Percentiles rank a stretch among this genome's conserved stretches.
phyloP scores from a whole-genome alignment of 345 rosid genomes.

The Syzygium aqueum region DNA sequence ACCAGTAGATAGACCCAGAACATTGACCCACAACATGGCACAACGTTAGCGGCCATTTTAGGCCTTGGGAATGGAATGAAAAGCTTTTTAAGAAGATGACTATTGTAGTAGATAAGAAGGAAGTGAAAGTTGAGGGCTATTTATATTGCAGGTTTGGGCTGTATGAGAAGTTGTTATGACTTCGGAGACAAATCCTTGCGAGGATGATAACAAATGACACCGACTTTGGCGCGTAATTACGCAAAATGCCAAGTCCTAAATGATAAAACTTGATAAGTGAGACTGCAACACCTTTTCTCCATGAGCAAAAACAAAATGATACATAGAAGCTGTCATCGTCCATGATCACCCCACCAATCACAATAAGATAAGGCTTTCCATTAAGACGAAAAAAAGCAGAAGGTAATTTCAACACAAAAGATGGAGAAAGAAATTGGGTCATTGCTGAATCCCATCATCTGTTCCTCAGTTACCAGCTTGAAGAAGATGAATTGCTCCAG shows the following conservation, averaged over 20 bases:
- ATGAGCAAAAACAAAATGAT: not conserved
- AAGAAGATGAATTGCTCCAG: not conserved
- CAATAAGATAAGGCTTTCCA: not conserved
- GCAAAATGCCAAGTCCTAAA: not conserved
- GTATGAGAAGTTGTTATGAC: not conserved
- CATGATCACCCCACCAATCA: not conserved
- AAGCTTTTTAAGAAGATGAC: not conserved
- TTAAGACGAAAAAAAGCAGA: no score
- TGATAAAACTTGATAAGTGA: not conserved
- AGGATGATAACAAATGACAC: not conserved
- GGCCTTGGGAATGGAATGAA: not conserved
- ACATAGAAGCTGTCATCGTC: not conserved
- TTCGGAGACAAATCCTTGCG: not conserved
- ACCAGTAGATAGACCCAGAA: slow-evolving; percentile 63
- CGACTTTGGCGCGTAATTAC: not conserved
- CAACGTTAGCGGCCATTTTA: slow-evolving; percentile 71
- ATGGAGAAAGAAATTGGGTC: not conserved
- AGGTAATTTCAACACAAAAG: not conserved
- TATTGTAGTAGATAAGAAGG: not conserved
- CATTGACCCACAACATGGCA: slow-evolving; percentile 76
- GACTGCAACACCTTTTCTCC: not conserved
- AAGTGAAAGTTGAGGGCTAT: not conserved
- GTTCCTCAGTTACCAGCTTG: not conserved
- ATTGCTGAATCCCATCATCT: not conserved
- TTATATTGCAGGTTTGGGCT: not conserved